Evolutionary conservation across 2,329 filamentous ascomycete genomes (phyloP), one percentile per base, ranked within the genome.

Genomic region (Gaeumannomyces sp.): DNA sequence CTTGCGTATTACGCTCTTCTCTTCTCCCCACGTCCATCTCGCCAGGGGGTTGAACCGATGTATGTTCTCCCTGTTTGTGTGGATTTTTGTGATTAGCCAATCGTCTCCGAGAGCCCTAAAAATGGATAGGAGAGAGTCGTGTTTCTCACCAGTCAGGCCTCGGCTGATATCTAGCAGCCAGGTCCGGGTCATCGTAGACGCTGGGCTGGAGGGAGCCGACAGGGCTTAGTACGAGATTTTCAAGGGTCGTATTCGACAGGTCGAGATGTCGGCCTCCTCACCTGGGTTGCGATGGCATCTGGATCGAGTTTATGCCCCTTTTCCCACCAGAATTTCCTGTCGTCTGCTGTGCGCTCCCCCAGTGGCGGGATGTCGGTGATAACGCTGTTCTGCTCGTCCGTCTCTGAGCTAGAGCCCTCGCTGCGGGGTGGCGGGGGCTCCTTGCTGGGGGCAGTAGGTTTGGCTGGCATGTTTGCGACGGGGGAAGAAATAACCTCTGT

Each of bases 41-140:
- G 76, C 75, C 0, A 76, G 68, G 0, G 80, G 79, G 64, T 84
- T 80, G 66, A 83, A 84, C 0, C 80, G 76, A 68, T 83, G 79
- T 1, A 72, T 61, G 33, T 80, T 80, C 62, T 80, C 77, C 76
- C 76, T 72, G 8, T 25, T 19, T 2, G 8, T 22, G 38, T 4
- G 33, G 33, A 35, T 8, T 14, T 2, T 35, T 8, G 16, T 22
- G 16, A 22, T 19, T 16, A 13, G n/a, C 11, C 60, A 63, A 53
- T 53, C 71, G 67, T 22, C 66, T 16, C 3, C 68, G 66, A 3
- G 29, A 31, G 33, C 33, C 10, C 33, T 5, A 1, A 11, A 31
- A 45, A 53, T 38, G 63, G 50, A n/a, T 4, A 45, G 4, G 16
- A 6, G 38, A 19, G 31, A 33, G 31, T 5, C 16, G 38, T 22